phyloP scores from a whole-genome alignment of 2,329 filamentous ascomycete genomes.

The Fusarium pseudoanthophilum region DNA sequence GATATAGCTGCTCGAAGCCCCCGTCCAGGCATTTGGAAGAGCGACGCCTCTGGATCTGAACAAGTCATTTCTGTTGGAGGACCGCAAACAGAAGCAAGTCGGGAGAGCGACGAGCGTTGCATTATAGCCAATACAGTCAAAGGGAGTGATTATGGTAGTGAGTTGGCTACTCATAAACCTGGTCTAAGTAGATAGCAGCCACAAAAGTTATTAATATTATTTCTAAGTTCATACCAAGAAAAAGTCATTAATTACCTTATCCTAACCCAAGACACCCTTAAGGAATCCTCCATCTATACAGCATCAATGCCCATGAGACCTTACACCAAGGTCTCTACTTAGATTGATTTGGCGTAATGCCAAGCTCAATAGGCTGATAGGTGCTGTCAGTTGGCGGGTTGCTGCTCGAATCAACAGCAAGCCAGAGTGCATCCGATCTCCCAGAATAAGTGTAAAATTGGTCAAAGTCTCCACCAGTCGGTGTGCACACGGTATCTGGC shows the following conservation, averaged over 20 bases:
- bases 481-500: neutral
- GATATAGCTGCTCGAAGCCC: neutral
- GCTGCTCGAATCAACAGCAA: neutral
- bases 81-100: neutral
- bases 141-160: neutral
- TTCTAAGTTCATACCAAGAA: accelerated
- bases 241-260: accelerated
- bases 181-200: neutral
- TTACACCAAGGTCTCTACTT: neutral
- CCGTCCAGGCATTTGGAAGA: neutral
- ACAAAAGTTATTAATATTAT: neutral
- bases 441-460: neutral
- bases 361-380: neutral
- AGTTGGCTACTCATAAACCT: neutral
- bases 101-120: neutral
- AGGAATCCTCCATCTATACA: accelerated
- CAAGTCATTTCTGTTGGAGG: neutral
- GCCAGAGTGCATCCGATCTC: neutral
- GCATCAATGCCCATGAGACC: accelerated
- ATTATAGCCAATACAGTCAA: neutral
- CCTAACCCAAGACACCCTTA: neutral
- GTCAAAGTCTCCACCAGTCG: neutral
- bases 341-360: neutral
- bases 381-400: neutral
- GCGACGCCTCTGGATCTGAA: neutral